Evolutionary conservation across 2,329 filamentous ascomycete genomes (phyloP).

Genomic region (Metarhizium guizhouense): DNA sequence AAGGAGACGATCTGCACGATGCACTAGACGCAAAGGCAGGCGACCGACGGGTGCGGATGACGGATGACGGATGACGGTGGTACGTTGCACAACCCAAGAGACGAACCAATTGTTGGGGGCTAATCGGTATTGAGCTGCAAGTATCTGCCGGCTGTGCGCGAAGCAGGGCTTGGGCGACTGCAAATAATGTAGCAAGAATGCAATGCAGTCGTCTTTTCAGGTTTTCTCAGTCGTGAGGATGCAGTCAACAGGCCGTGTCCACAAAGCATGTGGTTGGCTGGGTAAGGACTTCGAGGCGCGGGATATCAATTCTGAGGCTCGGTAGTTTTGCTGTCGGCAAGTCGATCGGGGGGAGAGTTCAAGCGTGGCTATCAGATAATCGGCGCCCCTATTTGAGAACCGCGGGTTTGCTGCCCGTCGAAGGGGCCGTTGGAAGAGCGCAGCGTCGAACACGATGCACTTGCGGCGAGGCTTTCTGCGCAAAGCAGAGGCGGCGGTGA

Average conservation of each 20-base stretch:
- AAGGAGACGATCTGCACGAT: too few relatives aligned
- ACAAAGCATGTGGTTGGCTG: background rate
- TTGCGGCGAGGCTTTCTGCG: conserved; percentile 1
- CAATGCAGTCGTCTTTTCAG: background rate
- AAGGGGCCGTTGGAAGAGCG: background rate
- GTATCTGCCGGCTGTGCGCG: background rate
- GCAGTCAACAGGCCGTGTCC: background rate
- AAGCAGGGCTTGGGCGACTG: background rate
- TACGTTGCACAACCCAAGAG: background rate
- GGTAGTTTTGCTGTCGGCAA: background rate
- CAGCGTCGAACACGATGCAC: background rate
- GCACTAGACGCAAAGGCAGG: background rate
- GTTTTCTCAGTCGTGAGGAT: background rate
- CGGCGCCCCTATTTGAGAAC: background rate
- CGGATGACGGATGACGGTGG: background rate
- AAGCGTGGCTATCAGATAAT: background rate
- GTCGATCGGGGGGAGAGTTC: background rate
- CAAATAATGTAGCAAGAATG: background rate
- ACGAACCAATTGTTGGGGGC: background rate
- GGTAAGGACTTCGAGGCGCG: background rate
- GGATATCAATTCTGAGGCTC: background rate
- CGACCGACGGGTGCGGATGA: background rate
- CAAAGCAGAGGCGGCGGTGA: conserved; percentile 4
- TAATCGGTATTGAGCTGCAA: background rate
- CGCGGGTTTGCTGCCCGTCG: background rate